These are phyloP conservation scores for Pythium coloratum DNA, from an alignment of 352 stramenopile genomes.

Conservation along the genomic window DNA sequence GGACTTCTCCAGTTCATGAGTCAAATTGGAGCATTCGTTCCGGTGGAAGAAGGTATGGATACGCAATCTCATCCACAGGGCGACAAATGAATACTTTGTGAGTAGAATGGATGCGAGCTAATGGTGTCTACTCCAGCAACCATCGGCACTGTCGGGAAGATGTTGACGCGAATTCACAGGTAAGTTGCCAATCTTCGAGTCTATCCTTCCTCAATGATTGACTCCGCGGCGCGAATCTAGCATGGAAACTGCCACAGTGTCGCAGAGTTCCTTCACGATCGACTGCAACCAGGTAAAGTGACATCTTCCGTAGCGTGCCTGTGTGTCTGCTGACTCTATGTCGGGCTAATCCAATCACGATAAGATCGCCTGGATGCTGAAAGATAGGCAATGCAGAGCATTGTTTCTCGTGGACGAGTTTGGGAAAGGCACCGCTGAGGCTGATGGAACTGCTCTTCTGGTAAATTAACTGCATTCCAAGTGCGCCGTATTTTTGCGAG, in stretches of 20 bases:
- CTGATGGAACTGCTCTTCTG: constrained; percentile 75
- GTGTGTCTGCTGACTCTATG: no score
- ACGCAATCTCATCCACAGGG: no score
- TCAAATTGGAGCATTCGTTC: constrained; percentile 83
- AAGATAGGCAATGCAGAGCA: constrained; percentile 54
- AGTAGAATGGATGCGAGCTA: neutral
- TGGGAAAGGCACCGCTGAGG: constrained; percentile 80
- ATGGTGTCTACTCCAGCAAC: constrained; percentile 38
- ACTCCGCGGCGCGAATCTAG: constrained; percentile 31
- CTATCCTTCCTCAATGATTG: neutral
- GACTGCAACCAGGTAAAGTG: constrained; percentile 77
- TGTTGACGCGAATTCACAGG: constrained; percentile 83
- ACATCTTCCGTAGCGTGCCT: neutral
- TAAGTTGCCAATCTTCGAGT: neutral
- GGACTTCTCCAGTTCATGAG: constrained; percentile 83
- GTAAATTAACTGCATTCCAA: constrained; percentile 30
- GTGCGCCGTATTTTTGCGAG: no score
- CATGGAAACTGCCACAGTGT: constrained; percentile 72
- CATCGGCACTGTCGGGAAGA: constrained; percentile 73
- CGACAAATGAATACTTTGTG: no score
- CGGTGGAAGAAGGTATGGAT: constrained; percentile 58
- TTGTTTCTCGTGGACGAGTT: constrained; percentile 89
- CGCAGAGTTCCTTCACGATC: constrained; percentile 87
- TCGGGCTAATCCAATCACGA: no score
- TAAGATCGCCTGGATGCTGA: constrained; percentile 84